Evolutionary conservation across 768 basidiomycete genomes (phyloP).

Genomic region (Boletus pseudo-olivaceus): DNA sequence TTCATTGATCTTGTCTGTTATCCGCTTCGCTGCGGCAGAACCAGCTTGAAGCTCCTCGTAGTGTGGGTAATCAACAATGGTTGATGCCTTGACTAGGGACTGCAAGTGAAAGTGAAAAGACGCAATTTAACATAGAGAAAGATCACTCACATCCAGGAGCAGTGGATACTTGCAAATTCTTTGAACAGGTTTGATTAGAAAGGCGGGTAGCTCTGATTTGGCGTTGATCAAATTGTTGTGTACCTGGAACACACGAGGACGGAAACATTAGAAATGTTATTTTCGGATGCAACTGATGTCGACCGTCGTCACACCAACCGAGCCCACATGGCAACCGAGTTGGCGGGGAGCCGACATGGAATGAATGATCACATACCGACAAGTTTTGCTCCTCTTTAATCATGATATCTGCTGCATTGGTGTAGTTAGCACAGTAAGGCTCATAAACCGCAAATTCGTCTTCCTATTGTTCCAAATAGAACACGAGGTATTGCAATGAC

Average conservation of each 20-base stretch:
- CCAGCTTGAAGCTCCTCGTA: conserved; percentile 83
- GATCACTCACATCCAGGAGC: conserved; percentile 72
- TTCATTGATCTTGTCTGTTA: conserved; percentile 95
- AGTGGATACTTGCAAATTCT: conserved; percentile 98
- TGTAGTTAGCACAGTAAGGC: conserved; percentile 95
- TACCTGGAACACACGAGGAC: conserved; percentile 42
- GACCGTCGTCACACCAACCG: conserved; percentile 26
- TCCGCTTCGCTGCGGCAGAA: conserved; percentile 82
- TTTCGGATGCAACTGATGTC: conserved; percentile 11
- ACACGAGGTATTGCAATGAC: conserved; percentile 24
- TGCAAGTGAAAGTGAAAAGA: conserved; percentile 26
- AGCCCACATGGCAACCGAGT: conserved; percentile 13
- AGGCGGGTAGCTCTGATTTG: conserved; percentile 89
- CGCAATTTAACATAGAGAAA: conserved; percentile 9
- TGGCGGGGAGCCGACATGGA: conserved; percentile 3
- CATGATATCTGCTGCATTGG: conserved; percentile 81
- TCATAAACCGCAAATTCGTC: conserved; percentile 95
- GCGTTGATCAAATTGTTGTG: conserved; percentile 84
- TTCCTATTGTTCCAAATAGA: conserved; percentile 66
- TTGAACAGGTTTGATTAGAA: conserved; percentile 98
- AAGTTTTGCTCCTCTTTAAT: conserved; percentile 83
- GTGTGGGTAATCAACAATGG: conserved; percentile 58
- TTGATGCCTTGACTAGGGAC: conserved; percentile 75
- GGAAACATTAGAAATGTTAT: conserved; percentile 19
- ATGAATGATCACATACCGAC: conserved; percentile 51